Base-by-base conservation (phyloP, 139 green algal genomes). In the Chara braunii region DNA sequence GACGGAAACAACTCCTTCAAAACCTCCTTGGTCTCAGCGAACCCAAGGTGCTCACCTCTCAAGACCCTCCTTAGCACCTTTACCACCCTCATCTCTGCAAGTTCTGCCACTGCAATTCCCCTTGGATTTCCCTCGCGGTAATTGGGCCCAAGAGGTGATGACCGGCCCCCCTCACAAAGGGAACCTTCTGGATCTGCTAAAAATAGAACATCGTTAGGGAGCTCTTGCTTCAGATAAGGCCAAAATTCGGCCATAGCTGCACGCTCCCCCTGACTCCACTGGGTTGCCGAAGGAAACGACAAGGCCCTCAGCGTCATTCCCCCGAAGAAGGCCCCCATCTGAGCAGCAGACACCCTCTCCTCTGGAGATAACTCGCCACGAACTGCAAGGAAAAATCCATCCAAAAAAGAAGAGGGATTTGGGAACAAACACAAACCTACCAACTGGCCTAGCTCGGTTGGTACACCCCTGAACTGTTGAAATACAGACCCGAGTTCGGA, bases 241-340 rank as follows among this genome's bases (percentile, higher is more conserved):
- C 63, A 72, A 26, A 43, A 36, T 12, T 53, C 52, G 18, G 30
- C 63, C 63, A 72, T 70, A n/a, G 63, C 63, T 11, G 32, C 6
- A 32, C 36, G 51, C 53, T 72, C 63, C 12, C 63, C 63, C 26
- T 57, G 52, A 3, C 7, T 60, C 63, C 63, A 72, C 37, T 72
- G 63, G 29, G 63, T 72, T 11, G n/a, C 2, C 3, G 56, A 22
- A 0, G 63, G 63, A 35, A 72, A 72, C 9, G 57, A 23, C 31
- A 30, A 57, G 12, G 63, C 63, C 18, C 63, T 52, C 37, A 72
- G 57, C 3, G 63, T 66, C 63, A 72, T 72, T 22, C 33, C 63
- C 1, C 57, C 63, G 26, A 72, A 72, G n/a, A 60, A 72, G 6
- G 63, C 63, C 2, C 63, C 63, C 63, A 72, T 71, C 28, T 72